Evolutionary conservation across 2,329 filamentous ascomycete genomes (phyloP), one percentile per base, ranked within the genome.

Genomic region (Phyllosticta paracitricarpa): DNA sequence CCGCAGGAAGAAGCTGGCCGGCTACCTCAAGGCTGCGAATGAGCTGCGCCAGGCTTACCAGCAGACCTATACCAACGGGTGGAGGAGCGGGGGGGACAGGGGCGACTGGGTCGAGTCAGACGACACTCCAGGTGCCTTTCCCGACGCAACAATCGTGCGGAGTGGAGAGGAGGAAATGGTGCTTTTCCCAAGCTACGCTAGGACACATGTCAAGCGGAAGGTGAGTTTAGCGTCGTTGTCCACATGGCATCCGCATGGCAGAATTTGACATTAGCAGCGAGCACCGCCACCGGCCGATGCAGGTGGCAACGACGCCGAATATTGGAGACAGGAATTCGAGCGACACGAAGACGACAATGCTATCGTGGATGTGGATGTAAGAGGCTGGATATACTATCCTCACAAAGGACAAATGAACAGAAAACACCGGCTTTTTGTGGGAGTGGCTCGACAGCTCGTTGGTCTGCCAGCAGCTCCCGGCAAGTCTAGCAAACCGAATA

Each of bases 351-450:
- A 93, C 63, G 86, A 91, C 68, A 89, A 88, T 71, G 91, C 92
- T 0, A 79, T 97, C 3, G 89, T 97, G 1, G 93, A 97, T 70
- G 90, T 97, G 5, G 93, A 99, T 72, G 90, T 99, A 25, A 83
- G 93, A 66, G 94, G 94, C 14, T 99, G 95, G 94, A 84, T 97
- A 58, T 99, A 96, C 73, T 85, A 86, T 51, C 93, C 93, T 19
- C 89, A 93, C 68, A 82, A 82, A 66, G 91, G 91, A 0, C 91
- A 90, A 3, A 86, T 97, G 82, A 93, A 84, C 26, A 83, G 92
- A 66, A 91, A 91, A 69, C 95, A 97, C 69, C 84, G 94, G 48
- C 79, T 97, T 63, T 79, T 97, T 68, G 85, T 99, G 59, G 90
- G 92, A 0, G 79, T 97, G 25, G 93, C 93, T 14, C 83, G 92